Percentiles rank a stretch among this genome's conserved stretches.
Evolutionary conservation across 1,139 yeast species (phyloP).

Genomic region (Debaryomyces sp.): DNA sequence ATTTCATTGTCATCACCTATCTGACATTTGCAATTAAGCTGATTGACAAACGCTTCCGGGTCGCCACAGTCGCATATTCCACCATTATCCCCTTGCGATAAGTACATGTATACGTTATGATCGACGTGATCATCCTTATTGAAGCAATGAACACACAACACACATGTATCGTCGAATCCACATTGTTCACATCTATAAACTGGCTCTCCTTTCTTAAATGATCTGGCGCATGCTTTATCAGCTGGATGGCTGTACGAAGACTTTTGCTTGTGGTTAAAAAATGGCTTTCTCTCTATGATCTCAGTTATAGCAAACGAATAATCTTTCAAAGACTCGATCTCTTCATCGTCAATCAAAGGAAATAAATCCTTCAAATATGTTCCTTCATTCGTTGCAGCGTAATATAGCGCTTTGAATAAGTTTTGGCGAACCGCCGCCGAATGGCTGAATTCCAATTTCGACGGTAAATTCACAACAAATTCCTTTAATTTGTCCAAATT

Average conservation of each 20-base stretch:
- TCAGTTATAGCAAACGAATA: constrained; percentile 16
- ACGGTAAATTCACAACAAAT: constrained; percentile 34
- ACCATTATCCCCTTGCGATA: constrained; percentile 49
- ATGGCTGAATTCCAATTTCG: constrained; percentile 18
- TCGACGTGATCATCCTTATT: constrained; percentile 65
- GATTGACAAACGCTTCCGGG: constrained; percentile 69
- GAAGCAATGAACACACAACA: constrained; percentile 69
- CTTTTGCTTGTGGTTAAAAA: constrained; percentile 14
- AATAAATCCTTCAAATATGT: constrained; percentile 26
- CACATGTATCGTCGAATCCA: constrained; percentile 76
- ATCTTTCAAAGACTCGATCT: constrained; percentile 18
- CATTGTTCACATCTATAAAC: constrained; percentile 67
- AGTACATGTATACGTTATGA: constrained; percentile 60
- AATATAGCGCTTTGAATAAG: constrained; percentile 32
- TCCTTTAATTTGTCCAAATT: constrained; percentile 23
- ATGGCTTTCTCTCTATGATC: constrained; percentile 14
- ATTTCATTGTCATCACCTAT: constrained; percentile 13
- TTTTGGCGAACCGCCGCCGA: constrained; percentile 19
- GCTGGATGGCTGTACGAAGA: constrained; percentile 27
- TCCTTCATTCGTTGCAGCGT: constrained; percentile 36
- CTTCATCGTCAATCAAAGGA: constrained; percentile 26
- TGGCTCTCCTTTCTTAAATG: constrained; percentile 60
- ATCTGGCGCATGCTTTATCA: constrained; percentile 61
- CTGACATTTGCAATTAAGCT: constrained; percentile 54
- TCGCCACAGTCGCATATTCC: constrained; percentile 96